A percentile compares a stretch with the other conserved stretches of the same genome.
phyloP scores from a whole-genome alignment of 2,329 filamentous ascomycete genomes.

The Thelonectria olida region DNA sequence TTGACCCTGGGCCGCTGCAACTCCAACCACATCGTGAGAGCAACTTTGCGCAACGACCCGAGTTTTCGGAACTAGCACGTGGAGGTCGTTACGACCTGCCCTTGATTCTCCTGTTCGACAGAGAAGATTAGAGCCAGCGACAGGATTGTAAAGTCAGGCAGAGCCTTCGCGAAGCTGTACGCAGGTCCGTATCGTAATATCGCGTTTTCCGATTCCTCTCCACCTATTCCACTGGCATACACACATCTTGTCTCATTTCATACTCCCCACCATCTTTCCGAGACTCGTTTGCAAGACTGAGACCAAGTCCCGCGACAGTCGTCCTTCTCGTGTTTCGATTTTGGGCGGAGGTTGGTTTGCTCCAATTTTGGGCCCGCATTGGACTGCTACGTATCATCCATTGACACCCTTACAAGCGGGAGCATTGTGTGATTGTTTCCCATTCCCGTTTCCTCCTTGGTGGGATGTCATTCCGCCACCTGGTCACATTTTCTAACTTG shows the following conservation, averaged over 20 bases:
- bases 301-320: constrained; percentile 16
- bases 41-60: constrained; percentile 35
- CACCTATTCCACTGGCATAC: background rate
- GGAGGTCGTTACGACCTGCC: constrained; percentile 33
- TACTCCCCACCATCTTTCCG: constrained; percentile 6
- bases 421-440: constrained; percentile 19
- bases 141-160: background rate
- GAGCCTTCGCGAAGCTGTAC: background rate
- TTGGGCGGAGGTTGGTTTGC: constrained; percentile 15
- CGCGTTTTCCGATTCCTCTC: background rate
- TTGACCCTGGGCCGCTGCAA: constrained; percentile 22
- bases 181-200: constrained; percentile 7
- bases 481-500: constrained; percentile 28
- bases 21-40: constrained; percentile 27
- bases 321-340: constrained; percentile 25
- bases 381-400: constrained; percentile 33
- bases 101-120: constrained; percentile 17
- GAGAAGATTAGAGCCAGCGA: constrained; percentile 9
- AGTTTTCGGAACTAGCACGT: constrained; percentile 35
- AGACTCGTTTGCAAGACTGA: constrained; percentile 21
- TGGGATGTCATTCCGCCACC: constrained; percentile 23
- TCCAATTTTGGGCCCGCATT: constrained; percentile 36
- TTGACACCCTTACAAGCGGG: constrained; percentile 18
- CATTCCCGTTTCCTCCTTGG: constrained; percentile 16
- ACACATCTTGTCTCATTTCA: constrained; percentile 1